Evolutionary conservation across 2,329 filamentous ascomycete species (phyloP).

Genomic region (Talaromyces sp.): DNA sequence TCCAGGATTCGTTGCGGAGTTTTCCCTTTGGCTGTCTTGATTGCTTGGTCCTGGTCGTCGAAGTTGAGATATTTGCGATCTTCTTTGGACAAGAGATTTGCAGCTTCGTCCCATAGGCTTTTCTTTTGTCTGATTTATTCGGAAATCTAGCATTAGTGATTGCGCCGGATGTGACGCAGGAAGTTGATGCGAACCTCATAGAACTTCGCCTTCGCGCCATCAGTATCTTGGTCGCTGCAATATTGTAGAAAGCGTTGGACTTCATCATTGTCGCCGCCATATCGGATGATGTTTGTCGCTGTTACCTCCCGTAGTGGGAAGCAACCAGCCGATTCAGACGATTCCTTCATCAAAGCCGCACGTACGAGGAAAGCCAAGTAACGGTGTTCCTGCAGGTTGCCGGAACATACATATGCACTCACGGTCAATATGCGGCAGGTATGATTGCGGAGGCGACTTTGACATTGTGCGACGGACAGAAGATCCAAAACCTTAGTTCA

Average conservation of each 20-base stretch:
- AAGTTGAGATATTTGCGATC: neutral
- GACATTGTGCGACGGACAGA: neutral
- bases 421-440: neutral
- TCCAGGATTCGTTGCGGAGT: neutral
- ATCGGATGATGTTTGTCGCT: neutral
- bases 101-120: neutral
- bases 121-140: neutral
- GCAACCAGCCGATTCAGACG: neutral
- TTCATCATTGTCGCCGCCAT: neutral
- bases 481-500: neutral
- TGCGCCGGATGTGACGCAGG: neutral
- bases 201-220: neutral
- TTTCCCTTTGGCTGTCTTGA: neutral
- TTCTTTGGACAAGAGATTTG: neutral
- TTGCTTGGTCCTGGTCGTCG: neutral
- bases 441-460: neutral
- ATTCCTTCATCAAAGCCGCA: neutral
- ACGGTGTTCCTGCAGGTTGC: neutral
- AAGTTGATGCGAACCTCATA: neutral
- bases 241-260: neutral
- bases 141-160: neutral
- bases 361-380: neutral
- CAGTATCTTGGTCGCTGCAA: neutral
- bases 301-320: neutral
- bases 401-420: neutral